Evolutionary conservation across 257 asterid species (phyloP).

Genomic region (Solanum sejunctum): DNA sequence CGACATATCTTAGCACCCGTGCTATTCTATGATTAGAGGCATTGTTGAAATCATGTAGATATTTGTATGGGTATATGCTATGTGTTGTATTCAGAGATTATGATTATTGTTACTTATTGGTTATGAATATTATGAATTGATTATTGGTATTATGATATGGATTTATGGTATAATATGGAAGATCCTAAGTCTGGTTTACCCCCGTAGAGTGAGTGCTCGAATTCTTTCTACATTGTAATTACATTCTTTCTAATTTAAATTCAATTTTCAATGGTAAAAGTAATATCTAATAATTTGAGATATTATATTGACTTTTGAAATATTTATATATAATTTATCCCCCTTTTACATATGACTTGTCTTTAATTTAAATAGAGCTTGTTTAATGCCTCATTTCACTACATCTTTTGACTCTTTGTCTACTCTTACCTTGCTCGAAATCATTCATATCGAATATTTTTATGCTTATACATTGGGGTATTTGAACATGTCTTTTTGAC

Average conservation of each 20-base stretch:
- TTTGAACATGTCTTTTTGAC: neutral
- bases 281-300: neutral
- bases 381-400: neutral
- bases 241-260: neutral
- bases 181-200: too few relatives aligned
- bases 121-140: too few relatives aligned
- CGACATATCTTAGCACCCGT: too few relatives aligned
- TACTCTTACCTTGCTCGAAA: neutral
- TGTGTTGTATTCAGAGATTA: too few relatives aligned
- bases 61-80: too few relatives aligned
- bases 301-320: neutral
- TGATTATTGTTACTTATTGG: too few relatives aligned
- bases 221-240: neutral
- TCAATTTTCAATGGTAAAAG: neutral
- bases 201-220: too few relatives aligned
- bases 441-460: neutral
- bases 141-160: too few relatives aligned
- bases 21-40: too few relatives aligned
- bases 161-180: too few relatives aligned
- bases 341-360: neutral
- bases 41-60: too few relatives aligned
- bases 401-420: neutral
- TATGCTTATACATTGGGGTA: neutral
- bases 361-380: neutral
- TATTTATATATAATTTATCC: neutral